Evolutionary conservation across 2,329 filamentous ascomycete genomes (phyloP), one percentile per base, ranked within the genome.

Genomic region (Magnaporthales sp.): DNA sequence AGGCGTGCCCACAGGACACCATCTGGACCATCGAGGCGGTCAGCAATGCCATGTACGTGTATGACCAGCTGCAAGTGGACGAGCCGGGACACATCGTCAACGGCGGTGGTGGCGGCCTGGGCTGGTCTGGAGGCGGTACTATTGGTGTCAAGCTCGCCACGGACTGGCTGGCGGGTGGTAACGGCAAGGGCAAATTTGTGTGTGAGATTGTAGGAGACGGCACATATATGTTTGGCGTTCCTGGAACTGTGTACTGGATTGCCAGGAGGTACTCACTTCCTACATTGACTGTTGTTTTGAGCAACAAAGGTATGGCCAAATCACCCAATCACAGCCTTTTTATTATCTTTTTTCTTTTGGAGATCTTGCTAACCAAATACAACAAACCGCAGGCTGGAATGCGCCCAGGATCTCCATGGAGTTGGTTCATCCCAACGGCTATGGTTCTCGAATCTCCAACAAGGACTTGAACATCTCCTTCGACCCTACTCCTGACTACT

Each of bases 1-100:
- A 73, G 15, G 65, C 77, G 24, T 80, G 76, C 65, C 80, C 80
- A 0, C 60, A 73, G 29, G 80, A 82, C 73, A 90, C 90, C 0
- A 90, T 93, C 70, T 92, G 85, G 82, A 86, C 86, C 3, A 80
- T 93, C 66, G 91, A 93, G 77, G 86, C 91, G 0, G 91, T 93
- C 1, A 93, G 91, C 0, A 86, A 89, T 70, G 88, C 88, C 0
- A 75, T 74, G 1, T 84, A 86, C 61, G 88, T 92, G 3, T 83
- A 89, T 54, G 89, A 93, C 70, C 88, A 91, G 71, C 76, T 93
- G 5, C 85, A 85, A 71, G 83, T 86, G 4, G 86, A 84, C 2
- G 70, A 85, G 9, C 80, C 82, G 0, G 80, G 81, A 0, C 78
- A 77, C 64, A 82, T 81, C 78, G 80, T 84, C 75, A 84, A 84